Conservation (phyloP, 1,139 yeast genomes). For the Taphrina populina region DNA sequence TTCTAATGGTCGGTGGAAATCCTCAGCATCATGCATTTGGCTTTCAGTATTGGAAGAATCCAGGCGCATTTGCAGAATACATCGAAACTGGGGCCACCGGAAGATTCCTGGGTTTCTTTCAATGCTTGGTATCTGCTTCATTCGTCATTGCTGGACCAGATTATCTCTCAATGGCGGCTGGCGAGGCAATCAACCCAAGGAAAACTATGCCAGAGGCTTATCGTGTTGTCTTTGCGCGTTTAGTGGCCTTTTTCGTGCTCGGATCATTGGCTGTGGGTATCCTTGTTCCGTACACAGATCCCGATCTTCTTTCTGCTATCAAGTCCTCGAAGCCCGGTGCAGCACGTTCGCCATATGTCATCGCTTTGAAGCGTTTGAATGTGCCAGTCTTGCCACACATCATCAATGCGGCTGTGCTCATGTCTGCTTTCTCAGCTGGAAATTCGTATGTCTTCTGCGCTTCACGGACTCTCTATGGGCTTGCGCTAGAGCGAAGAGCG, state of each 20-base stretch:
- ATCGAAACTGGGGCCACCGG: conserved; percentile 39
- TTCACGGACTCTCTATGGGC: conserved; percentile 59
- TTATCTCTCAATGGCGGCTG: conserved; percentile 82
- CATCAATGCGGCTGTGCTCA: conserved; percentile 69
- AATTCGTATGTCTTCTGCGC: conserved; percentile 70
- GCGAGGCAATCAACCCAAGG: conserved; percentile 81
- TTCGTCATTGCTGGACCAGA: conserved; percentile 75
- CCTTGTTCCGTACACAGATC: conserved; percentile 75
- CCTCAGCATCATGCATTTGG: conserved; percentile 51
- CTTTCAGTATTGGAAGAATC: conserved; percentile 77
- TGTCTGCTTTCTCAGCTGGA: conserved; percentile 67
- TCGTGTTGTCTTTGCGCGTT: conserved; percentile 76
- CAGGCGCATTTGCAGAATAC: conserved; percentile 76
- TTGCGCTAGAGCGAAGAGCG: conserved; percentile 62
- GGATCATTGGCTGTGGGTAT: conserved; percentile 42
- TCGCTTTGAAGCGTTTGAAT: conserved; percentile 68
- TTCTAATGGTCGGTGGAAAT: conserved; percentile 77
- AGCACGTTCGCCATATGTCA: conserved; percentile 70
- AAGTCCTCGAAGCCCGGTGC: conserved; percentile 47
- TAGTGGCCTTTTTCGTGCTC: conserved; percentile 69
- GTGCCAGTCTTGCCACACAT: conserved; percentile 68
- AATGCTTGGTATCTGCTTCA: conserved; percentile 64
- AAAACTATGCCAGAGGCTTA: conserved; percentile 81
- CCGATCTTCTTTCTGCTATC: conserved; percentile 43
- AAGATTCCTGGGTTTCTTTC: conserved; percentile 69